Percentiles rank a stretch among this genome's conserved stretches.
phyloP scores from a whole-genome alignment of 2,329 filamentous ascomycete genomes.

The Penicillium fuscoglaucum region DNA sequence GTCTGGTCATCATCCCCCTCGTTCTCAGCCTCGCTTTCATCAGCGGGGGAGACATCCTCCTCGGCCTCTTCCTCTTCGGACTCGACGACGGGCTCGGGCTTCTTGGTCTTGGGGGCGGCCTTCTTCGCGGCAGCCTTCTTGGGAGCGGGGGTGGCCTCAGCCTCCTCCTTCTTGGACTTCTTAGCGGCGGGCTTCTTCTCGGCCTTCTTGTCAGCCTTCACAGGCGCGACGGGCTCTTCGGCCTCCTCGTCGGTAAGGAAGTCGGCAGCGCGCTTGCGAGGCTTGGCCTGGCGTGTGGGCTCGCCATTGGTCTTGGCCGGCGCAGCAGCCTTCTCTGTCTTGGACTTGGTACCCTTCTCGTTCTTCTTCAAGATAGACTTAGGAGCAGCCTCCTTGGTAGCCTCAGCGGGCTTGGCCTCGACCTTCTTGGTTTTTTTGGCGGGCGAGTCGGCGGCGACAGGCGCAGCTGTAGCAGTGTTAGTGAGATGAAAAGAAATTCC shows the following conservation, averaged over 20 bases:
- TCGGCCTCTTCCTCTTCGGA: slow-evolving; percentile 37
- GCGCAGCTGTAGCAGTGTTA: slow-evolving; percentile 33
- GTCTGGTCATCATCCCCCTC: slow-evolving; percentile 54
- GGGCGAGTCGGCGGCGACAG: slow-evolving; percentile 48
- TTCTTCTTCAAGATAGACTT: slow-evolving; percentile 39
- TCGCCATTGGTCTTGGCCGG: slow-evolving; percentile 37
- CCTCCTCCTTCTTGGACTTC: slow-evolving; percentile 44
- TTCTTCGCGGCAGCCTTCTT: slow-evolving; percentile 22
- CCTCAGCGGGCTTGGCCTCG: slow-evolving; percentile 35
- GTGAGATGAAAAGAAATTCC: slow-evolving; percentile 9
- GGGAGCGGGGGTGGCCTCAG: slow-evolving; percentile 31
- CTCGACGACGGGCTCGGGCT: slow-evolving; percentile 30
- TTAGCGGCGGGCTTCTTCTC: slow-evolving; percentile 40
- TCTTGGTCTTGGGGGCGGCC: slow-evolving; percentile 44
- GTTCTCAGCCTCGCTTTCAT: slow-evolving; percentile 29
- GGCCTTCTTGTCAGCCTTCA: slow-evolving; percentile 50
- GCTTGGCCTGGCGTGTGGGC: slow-evolving; percentile 40
- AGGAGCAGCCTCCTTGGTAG: slow-evolving; percentile 27
- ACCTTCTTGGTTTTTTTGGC: slow-evolving; percentile 62
- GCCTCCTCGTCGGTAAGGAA: slow-evolving; percentile 48
- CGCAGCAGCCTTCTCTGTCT: slow-evolving; percentile 27
- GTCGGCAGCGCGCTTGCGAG: slow-evolving; percentile 51
- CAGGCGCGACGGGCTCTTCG: slow-evolving; percentile 27
- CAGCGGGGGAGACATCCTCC: slow-evolving; percentile 19
- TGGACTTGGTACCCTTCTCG: slow-evolving; percentile 25